A percentile compares a stretch with the other conserved stretches of the same genome.
Conservation (phyloP, 2,329 filamentous ascomycete genomes). For the Arthrocladium fulminans region DNA sequence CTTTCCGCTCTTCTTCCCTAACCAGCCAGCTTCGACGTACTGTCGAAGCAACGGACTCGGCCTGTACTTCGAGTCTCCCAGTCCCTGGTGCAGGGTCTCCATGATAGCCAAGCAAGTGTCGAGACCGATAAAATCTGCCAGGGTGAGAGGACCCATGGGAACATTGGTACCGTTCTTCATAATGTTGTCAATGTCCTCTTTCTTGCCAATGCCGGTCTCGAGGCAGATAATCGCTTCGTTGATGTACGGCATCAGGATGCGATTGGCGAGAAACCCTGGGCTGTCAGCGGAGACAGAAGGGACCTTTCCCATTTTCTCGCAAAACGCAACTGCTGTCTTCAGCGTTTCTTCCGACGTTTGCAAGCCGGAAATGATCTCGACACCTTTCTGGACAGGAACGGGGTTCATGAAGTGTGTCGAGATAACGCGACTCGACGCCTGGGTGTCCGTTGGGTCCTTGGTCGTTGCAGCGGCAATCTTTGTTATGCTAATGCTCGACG, state of each 20-base stretch:
- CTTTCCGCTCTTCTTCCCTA: constrained; percentile 84
- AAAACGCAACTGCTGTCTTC: constrained; percentile 73
- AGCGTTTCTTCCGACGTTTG: constrained; percentile 81
- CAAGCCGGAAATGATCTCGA: constrained; percentile 91
- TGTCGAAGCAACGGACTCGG: constrained; percentile 79
- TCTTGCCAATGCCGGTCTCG: constrained; percentile 80
- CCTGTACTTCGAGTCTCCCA: constrained; percentile 90
- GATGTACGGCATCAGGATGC: constrained; percentile 98
- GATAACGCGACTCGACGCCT: constrained; percentile 76
- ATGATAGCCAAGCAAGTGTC: constrained; percentile 96
- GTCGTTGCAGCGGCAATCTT: constrained; percentile 78
- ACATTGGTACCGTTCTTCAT: constrained; percentile 99
- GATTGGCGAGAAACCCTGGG: constrained; percentile 89
- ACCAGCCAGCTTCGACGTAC: constrained; percentile 97
- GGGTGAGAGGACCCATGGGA: constrained; percentile 87
- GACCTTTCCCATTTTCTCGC: constrained; percentile 87
- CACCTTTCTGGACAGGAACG: constrained; percentile 90
- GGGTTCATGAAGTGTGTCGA: constrained; percentile 99
- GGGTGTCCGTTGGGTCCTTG: constrained; percentile 69
- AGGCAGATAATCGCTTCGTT: constrained; percentile 96
- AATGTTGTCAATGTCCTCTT: constrained; percentile 89
- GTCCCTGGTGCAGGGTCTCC: constrained; percentile 85
- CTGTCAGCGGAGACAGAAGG: constrained; percentile 78
- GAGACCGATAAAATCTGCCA: constrained; percentile 94
- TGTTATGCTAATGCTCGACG: constrained; percentile 96